These are phyloP conservation scores for Cenchrus americanus DNA, from an alignment of 176 grass and related monocot genomes.

Conservation along the genomic window DNA sequence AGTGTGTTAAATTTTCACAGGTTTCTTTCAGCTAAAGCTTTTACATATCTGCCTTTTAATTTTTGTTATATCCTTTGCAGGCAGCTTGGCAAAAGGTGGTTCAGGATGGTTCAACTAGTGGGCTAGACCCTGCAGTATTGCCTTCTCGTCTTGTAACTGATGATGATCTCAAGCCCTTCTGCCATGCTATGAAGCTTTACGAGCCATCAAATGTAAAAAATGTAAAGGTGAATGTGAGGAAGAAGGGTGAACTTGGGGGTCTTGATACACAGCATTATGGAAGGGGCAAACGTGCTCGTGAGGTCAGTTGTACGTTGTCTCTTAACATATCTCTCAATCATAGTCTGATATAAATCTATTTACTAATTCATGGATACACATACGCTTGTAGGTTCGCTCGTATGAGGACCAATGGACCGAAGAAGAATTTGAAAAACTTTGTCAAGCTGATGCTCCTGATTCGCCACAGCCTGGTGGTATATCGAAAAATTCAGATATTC, in stretches of 20 bases:
- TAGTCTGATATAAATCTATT: slow-evolving; percentile 11
- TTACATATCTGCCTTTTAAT: not conserved
- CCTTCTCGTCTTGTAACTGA: slow-evolving; percentile 95
- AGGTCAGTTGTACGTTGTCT: slow-evolving; percentile 62
- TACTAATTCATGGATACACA: slow-evolving; percentile 37
- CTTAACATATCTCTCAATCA: not conserved
- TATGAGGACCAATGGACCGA: slow-evolving; percentile 99
- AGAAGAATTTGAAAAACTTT: slow-evolving; percentile 99
- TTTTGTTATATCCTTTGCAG: slow-evolving; percentile 52
- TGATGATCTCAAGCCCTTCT: slow-evolving; percentile 79
- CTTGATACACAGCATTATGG: slow-evolving; percentile 92
- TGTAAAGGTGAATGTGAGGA: slow-evolving; percentile 65
- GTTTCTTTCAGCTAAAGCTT: slow-evolving; percentile 24
- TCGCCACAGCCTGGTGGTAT: slow-evolving; percentile 53
- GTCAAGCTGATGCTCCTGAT: slow-evolving; percentile 79
- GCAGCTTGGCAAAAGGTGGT: slow-evolving; percentile 69
- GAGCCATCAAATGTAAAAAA: slow-evolving; percentile 66
- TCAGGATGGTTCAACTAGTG: slow-evolving; percentile 66
- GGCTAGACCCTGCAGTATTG: slow-evolving; percentile 47
- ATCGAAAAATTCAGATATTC: slow-evolving; percentile 56
- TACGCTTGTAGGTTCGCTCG: slow-evolving; percentile 72
- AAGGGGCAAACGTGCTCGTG: slow-evolving; percentile 96
- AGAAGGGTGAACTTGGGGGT: slow-evolving; percentile 71
- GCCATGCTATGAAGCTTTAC: slow-evolving; percentile 82
- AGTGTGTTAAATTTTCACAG: slow-evolving; percentile 52